Evolutionary conservation across 192 early-diverging fungal species (phyloP).

Genomic region (Backusella westeae): DNA sequence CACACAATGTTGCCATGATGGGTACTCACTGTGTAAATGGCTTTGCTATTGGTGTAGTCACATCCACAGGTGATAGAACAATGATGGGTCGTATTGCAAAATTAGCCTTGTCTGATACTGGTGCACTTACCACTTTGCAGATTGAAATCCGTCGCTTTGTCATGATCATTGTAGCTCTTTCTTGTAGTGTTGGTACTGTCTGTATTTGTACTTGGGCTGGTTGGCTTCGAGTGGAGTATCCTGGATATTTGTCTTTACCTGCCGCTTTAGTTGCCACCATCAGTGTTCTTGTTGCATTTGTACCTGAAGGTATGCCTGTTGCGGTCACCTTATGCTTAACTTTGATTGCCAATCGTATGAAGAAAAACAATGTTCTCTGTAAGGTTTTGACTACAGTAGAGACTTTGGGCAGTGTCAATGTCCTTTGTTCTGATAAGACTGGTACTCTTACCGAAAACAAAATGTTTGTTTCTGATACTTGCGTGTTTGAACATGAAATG

Average conservation of each 20-base stretch:
- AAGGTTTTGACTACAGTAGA: constrained; percentile 85
- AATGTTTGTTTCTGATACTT: constrained; percentile 60
- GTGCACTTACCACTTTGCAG: constrained; percentile 53
- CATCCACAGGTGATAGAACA: constrained; percentile 72
- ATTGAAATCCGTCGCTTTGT: constrained; percentile 67
- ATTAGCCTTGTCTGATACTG: constrained; percentile 42
- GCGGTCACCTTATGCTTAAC: constrained; percentile 73
- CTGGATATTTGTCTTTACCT: constrained; percentile 50
- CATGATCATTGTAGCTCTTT: constrained; percentile 58
- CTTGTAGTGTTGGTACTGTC: constrained; percentile 47
- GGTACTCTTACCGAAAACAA: constrained; percentile 83
- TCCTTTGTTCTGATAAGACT: constrained; percentile 84
- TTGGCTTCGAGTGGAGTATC: constrained; percentile 55
- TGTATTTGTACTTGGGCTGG: constrained; percentile 42
- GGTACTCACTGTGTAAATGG: constrained; percentile 74
- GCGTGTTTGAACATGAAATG: constrained; percentile 41
- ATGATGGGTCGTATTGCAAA: constrained; percentile 75
- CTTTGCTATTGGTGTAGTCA: constrained; percentile 67
- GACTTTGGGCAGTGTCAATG: constrained; percentile 78
- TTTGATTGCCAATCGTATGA: constrained; percentile 78
- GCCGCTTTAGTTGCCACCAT: constrained; percentile 49
- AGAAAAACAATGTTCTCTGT: constrained; percentile 65
- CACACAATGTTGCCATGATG: constrained; percentile 81
- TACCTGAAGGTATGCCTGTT: constrained; percentile 77
- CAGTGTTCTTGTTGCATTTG: constrained; percentile 69